Percentiles rank a stretch among this genome's conserved stretches.
Conservation (phyloP, 441 rosid genomes). For the Syzygium malaccense region DNA sequence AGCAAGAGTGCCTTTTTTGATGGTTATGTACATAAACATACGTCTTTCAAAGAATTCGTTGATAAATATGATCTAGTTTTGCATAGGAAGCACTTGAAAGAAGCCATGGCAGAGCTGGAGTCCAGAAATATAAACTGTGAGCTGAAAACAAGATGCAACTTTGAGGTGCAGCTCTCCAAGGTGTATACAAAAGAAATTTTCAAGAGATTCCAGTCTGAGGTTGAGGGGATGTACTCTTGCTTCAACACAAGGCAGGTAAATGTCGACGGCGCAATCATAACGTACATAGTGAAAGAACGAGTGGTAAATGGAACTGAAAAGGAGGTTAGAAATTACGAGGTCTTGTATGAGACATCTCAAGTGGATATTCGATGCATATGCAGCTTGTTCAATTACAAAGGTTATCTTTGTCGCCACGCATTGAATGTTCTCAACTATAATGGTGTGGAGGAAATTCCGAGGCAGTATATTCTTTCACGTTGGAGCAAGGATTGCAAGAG, state of each 20-base stretch:
- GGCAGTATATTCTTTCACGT: slow-evolving; percentile 28
- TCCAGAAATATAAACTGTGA: slow-evolving; percentile 25
- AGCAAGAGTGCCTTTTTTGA: slow-evolving; percentile 31
- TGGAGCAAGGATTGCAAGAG: slow-evolving; percentile 35
- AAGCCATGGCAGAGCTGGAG: slow-evolving; percentile 33
- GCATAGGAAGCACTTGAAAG: slow-evolving; percentile 35
- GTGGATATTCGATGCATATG: slow-evolving; percentile 46
- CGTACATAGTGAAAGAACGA: slow-evolving; percentile 43
- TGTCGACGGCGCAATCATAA: slow-evolving; percentile 26
- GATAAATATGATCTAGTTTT: slow-evolving; percentile 40
- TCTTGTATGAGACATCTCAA: slow-evolving; percentile 33
- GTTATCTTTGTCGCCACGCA: slow-evolving; percentile 49
- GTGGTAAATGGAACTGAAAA: slow-evolving; percentile 26
- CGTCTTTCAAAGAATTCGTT: slow-evolving; percentile 44
- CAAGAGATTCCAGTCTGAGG: slow-evolving; percentile 36
- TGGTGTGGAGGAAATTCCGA: slow-evolving; percentile 41
- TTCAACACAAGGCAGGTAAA: slow-evolving; percentile 41
- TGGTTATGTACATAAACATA: slow-evolving; percentile 45
- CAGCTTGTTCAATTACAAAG: slow-evolving; percentile 48
- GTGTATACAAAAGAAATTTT: slow-evolving; percentile 31
- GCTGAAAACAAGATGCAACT: slow-evolving; percentile 33
- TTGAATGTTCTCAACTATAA: slow-evolving; percentile 44
- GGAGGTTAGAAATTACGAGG: slow-evolving; percentile 35
- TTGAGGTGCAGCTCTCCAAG: slow-evolving; percentile 44
- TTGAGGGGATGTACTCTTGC: slow-evolving; percentile 45